These are phyloP conservation scores for Fagopyrum esculentum DNA, from an alignment of 148 eudicot species.

Conservation along the genomic window DNA sequence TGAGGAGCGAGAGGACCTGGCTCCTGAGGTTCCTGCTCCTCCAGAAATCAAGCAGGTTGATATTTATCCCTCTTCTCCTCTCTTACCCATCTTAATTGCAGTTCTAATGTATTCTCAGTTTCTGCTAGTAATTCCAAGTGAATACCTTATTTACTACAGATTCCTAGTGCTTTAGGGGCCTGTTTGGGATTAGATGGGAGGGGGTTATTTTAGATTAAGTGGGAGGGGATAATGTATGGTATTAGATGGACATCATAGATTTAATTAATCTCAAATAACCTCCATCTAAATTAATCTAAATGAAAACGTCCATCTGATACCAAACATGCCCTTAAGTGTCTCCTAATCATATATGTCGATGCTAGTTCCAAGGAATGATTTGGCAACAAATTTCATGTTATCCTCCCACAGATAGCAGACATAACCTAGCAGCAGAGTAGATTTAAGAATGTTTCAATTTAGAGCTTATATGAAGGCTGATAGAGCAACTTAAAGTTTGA, in stretches of 20 bases:
- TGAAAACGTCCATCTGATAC: no score
- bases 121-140: background rate
- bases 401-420: background rate
- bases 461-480: background rate
- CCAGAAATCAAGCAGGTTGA: constrained; percentile 92
- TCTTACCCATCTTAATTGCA: background rate
- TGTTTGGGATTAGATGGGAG: no score
- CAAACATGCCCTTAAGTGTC: no score
- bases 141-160: background rate
- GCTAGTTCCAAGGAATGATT: background rate
- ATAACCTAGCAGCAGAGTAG: background rate
- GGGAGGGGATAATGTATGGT: no score
- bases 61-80: background rate
- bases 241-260: no score
- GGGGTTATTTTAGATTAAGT: no score
- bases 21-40: constrained; percentile 93
- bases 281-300: background rate
- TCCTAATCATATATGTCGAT: background rate
- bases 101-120: background rate
- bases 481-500: background rate
- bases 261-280: background rate
- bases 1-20: constrained; percentile 88
- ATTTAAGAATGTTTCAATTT: background rate
- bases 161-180: background rate
- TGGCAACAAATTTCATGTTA: background rate